Evolutionary conservation across 805 yeast species (phyloP).

Genomic region (Helenozyma baotianmanensis): DNA sequence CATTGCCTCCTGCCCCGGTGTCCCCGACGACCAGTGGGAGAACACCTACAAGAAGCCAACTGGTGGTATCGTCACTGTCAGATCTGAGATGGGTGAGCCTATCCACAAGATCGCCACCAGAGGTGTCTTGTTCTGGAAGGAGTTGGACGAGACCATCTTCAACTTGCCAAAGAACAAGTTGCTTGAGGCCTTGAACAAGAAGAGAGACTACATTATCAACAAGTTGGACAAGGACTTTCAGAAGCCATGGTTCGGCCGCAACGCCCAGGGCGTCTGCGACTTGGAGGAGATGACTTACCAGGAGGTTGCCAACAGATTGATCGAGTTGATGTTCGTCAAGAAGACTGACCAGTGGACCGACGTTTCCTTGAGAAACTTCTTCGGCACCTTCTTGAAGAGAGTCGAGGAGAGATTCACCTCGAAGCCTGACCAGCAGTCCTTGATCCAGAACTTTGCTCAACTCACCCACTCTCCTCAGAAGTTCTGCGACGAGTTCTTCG

Average conservation of each 20-base stretch:
- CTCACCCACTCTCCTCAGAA: conserved; percentile 59
- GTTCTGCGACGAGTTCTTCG: conserved; percentile 56
- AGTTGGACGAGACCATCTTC: conserved; percentile 91
- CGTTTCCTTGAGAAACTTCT: conserved; percentile 73
- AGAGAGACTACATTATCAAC: conserved; percentile 80
- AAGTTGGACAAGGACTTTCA: conserved; percentile 92
- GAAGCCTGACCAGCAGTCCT: conserved; percentile 49
- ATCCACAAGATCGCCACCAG: conserved; percentile 98
- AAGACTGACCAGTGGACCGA: conserved; percentile 87
- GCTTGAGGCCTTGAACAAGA: conserved; percentile 72
- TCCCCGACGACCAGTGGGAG: conserved; percentile 86
- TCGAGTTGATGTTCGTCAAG: conserved; percentile 82
- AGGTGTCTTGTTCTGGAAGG: conserved; percentile 96
- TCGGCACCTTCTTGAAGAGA: conserved; percentile 85
- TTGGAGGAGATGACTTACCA: conserved; percentile 92
- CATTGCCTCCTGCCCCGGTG: conserved; percentile 88
- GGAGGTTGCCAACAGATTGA: conserved; percentile 81
- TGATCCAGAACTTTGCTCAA: conserved; percentile 68
- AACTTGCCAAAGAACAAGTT: conserved; percentile 84
- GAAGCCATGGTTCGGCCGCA: conserved; percentile 95
- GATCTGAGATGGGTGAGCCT: conserved; percentile 99
- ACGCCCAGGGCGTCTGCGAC: conserved; percentile 78
- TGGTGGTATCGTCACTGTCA: conserved; percentile 94
- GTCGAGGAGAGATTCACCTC: conserved; percentile 92
- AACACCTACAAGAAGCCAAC: conserved; percentile 89